Evolutionary conservation across 768 basidiomycete genomes (phyloP).

Genomic region (Tremella fuciformis): DNA sequence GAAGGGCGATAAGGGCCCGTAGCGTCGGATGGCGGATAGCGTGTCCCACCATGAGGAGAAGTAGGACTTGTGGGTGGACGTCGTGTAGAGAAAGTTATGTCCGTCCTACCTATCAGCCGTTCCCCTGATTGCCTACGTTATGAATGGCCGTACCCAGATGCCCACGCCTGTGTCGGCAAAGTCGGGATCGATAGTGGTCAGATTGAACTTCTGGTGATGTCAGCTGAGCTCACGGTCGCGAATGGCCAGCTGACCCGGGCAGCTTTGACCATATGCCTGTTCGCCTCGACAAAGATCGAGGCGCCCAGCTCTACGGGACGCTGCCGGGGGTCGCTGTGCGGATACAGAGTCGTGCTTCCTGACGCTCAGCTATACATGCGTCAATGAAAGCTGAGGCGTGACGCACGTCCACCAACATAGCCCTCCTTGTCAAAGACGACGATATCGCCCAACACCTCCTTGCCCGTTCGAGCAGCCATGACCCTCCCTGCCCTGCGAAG

Average conservation of each 20-base stretch:
- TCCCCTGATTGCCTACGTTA: slow-evolving; percentile 55
- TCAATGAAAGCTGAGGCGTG: not conserved
- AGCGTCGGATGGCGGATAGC: slow-evolving; percentile 71
- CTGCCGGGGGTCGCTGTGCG: slow-evolving; percentile 62
- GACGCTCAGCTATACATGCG: slow-evolving; percentile 2
- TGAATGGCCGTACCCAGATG: slow-evolving; percentile 23
- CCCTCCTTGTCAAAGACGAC: slow-evolving; percentile 76
- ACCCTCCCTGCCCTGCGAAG: slow-evolving; percentile 80
- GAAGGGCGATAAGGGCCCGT: slow-evolving; percentile 64
- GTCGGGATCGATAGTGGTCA: slow-evolving; percentile 30
- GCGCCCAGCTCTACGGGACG: slow-evolving; percentile 77
- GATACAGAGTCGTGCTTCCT: slow-evolving; percentile 78
- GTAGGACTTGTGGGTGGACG: slow-evolving; percentile 20
- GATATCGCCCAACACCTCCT: slow-evolving; percentile 66
- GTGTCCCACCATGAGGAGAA: slow-evolving; percentile 65
- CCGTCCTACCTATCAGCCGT: slow-evolving; percentile 61
- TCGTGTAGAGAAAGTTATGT: slow-evolving; percentile 58
- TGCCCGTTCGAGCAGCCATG: slow-evolving; percentile 57
- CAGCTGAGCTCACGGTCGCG: not conserved
- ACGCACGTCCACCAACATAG: slow-evolving; percentile 78
- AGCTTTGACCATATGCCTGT: slow-evolving; percentile 71
- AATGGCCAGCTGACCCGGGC: slow-evolving; percentile 58
- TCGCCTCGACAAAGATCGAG: slow-evolving; percentile 71
- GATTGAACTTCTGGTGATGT: slow-evolving; percentile 32
- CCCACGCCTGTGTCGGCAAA: slow-evolving; percentile 35